phyloP scores from a whole-genome alignment of 2,329 filamentous ascomycete genomes.

The Colletotrichum lupini region DNA sequence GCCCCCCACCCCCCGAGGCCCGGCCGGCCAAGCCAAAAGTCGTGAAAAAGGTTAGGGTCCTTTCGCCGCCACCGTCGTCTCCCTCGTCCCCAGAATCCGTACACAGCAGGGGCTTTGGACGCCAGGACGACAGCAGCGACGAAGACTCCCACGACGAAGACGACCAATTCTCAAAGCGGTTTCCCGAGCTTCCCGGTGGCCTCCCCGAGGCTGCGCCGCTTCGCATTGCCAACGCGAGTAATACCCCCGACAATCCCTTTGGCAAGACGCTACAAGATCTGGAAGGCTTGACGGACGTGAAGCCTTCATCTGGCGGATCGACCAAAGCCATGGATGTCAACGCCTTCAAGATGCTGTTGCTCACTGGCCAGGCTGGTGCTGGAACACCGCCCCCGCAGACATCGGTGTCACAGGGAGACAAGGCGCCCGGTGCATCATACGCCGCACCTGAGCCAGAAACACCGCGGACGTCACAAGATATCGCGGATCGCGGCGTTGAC shows the following conservation, averaged over 20 bases:
- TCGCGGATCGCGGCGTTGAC: constrained; percentile 61
- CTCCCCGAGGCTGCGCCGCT: constrained; percentile 31
- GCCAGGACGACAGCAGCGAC: constrained; percentile 39
- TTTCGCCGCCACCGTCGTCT: constrained; percentile 72
- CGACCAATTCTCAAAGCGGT: constrained; percentile 35
- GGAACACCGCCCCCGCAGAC: constrained; percentile 38
- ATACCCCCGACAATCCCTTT: constrained; percentile 63
- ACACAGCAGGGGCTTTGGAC: constrained; percentile 38
- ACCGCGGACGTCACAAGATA: constrained; percentile 69
- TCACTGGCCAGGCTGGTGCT: constrained; percentile 72
- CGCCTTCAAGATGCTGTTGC: constrained; percentile 79
- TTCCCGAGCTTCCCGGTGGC: constrained; percentile 32
- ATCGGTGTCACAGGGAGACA: constrained; percentile 54
- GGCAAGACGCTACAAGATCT: constrained; percentile 65
- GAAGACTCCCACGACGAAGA: constrained; percentile 44
- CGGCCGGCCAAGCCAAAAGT: constrained; percentile 57
- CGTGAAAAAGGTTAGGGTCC: constrained; percentile 74
- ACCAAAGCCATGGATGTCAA: constrained; percentile 75
- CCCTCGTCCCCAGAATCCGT: constrained; percentile 59
- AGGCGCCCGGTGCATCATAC: constrained; percentile 45
- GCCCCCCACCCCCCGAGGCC: constrained; percentile 36
- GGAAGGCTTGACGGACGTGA: constrained; percentile 50
- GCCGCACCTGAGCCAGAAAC: constrained; percentile 51
- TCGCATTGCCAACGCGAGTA: constrained; percentile 37
- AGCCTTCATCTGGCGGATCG: constrained; percentile 40